Evolutionary conservation across 148 eudicot species (phyloP).

Genomic region (Fagopyrum homotropicum): DNA sequence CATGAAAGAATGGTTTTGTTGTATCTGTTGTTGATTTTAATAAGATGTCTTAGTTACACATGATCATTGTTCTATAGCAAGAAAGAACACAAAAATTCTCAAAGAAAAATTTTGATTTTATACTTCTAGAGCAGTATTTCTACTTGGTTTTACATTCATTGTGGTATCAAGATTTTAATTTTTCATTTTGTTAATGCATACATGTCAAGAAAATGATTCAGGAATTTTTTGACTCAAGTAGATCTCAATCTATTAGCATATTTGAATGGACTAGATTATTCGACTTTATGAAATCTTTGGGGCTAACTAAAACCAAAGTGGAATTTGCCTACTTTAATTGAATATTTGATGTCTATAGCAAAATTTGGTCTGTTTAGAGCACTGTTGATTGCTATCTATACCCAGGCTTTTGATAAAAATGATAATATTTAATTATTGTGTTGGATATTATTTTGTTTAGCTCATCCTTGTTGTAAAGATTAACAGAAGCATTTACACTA

Average conservation of each 20-base stretch:
- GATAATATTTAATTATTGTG: too few species aligned
- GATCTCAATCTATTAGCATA: too few species aligned
- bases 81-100: not conserved
- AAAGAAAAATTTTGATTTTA: not conserved
- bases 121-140: not conserved
- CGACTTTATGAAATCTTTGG: too few species aligned
- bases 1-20: not conserved
- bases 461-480: slow-evolving; percentile 28
- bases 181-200: not conserved
- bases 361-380: too few species aligned
- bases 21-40: not conserved
- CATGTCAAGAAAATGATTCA: not conserved
- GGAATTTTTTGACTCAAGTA: too few species aligned
- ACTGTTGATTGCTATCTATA: too few species aligned
- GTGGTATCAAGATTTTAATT: not conserved
- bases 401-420: too few species aligned
- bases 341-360: too few species aligned
- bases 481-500: slow-evolving; percentile 17
- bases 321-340: too few species aligned
- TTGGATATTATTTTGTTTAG: too few species aligned
- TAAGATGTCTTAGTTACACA: not conserved
- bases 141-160: not conserved
- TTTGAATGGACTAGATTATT: too few species aligned
- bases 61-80: not conserved
- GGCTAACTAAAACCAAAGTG: too few species aligned